Evolutionary conservation across 768 basidiomycete species (phyloP).

Genomic region (Agaricus blazei): DNA sequence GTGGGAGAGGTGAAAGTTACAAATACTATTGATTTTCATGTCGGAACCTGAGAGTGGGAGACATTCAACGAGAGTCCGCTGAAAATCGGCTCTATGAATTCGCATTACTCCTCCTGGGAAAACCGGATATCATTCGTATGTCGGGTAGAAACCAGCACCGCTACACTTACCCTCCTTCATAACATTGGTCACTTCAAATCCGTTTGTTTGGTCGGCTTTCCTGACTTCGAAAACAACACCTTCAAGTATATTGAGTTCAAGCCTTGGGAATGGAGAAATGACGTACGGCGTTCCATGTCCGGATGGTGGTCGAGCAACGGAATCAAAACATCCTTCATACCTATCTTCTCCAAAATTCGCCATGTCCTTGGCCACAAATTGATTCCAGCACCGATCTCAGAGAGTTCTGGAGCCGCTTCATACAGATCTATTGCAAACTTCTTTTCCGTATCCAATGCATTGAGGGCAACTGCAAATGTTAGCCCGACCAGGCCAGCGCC

Average conservation of each 20-base stretch:
- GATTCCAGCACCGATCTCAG: constrained; percentile 40
- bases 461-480: constrained; percentile 28
- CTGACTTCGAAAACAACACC: constrained; percentile 22
- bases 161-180: constrained; percentile 1
- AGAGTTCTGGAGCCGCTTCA: constrained; percentile 34
- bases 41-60: constrained; percentile 23
- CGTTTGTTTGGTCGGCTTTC: constrained; percentile 24
- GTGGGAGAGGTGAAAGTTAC: constrained; percentile 40
- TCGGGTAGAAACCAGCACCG: too few species aligned
- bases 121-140: not conserved
- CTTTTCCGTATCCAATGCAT: constrained; percentile 16
- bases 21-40: constrained; percentile 15
- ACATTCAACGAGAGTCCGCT: constrained; percentile 41
- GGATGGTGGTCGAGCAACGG: constrained; percentile 10
- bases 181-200: constrained; percentile 6
- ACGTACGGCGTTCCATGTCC: constrained; percentile 11
- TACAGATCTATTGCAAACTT: constrained; percentile 31
- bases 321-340: constrained; percentile 8
- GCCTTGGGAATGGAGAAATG: not conserved
- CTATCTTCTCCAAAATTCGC: constrained; percentile 11
- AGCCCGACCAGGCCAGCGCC: constrained; percentile 39
- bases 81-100: constrained; percentile 58
- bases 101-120: constrained; percentile 1
- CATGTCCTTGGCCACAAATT: constrained; percentile 25
- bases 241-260: not conserved